Conservation (phyloP, 2,329 filamentous ascomycete species). For the Amylocarpus encephaloides region DNA sequence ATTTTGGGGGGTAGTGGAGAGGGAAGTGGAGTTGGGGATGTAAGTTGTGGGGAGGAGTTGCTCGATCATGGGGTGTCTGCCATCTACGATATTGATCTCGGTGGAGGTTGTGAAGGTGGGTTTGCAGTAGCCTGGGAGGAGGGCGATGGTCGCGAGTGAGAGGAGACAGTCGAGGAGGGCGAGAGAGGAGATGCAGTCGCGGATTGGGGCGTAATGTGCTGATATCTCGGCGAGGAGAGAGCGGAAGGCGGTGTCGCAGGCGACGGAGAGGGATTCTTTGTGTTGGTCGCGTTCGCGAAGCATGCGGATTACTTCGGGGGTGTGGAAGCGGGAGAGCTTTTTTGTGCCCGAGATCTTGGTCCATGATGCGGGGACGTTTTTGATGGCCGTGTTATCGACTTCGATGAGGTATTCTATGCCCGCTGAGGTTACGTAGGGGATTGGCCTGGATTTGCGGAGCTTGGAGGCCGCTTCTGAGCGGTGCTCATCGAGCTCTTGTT, state of each 20-base stretch:
- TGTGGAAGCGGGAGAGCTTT: constrained; percentile 86
- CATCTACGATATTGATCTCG: constrained; percentile 62
- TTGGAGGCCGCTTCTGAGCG: constrained; percentile 63
- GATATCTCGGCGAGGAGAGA: constrained; percentile 67
- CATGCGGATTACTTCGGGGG: constrained; percentile 78
- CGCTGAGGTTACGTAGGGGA: constrained; percentile 75
- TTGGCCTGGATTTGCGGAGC: constrained; percentile 61
- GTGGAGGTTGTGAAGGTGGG: constrained; percentile 60
- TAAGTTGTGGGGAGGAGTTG: constrained; percentile 79
- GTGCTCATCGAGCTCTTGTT: constrained; percentile 80
- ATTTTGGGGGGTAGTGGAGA: constrained; percentile 59
- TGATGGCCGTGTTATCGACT: constrained; percentile 74
- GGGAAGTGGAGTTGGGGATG: constrained; percentile 79
- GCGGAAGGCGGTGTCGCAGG: constrained; percentile 78
- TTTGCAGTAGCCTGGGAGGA: constrained; percentile 80
- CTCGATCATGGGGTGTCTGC: constrained; percentile 93
- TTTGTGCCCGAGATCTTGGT: constrained; percentile 93
- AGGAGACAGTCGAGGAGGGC: constrained; percentile 85
- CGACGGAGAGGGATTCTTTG: constrained; percentile 85
- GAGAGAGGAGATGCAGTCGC: constrained; percentile 80
- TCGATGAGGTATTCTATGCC: constrained; percentile 95
- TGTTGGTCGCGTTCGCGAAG: constrained; percentile 88
- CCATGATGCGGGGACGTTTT: constrained; percentile 90
- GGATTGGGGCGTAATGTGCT: constrained; percentile 79
- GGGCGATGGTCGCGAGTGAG: constrained; percentile 76